Conservation (phyloP, 768 basidiomycete genomes). For the Lactarius psammicola region DNA sequence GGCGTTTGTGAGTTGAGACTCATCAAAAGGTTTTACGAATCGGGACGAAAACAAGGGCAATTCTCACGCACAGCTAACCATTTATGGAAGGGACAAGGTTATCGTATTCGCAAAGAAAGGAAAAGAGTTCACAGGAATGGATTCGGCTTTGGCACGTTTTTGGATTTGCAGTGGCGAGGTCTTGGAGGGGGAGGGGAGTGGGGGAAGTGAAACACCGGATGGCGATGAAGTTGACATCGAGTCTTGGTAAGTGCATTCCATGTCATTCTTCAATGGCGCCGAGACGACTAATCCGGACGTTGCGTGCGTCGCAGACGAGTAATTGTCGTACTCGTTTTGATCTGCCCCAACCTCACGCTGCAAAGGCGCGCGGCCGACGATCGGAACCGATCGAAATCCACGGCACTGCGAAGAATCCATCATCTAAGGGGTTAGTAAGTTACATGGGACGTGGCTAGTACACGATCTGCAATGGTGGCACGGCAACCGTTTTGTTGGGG, state of each 20-base stretch:
- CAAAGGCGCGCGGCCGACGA: conserved; percentile 18
- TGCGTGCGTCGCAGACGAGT: conserved; percentile 13
- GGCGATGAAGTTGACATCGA: not conserved
- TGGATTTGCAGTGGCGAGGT: not conserved
- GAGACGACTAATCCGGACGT: conserved; percentile 8
- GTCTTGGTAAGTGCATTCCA: conserved; percentile 13
- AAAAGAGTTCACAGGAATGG: not conserved
- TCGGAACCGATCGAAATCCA: conserved; percentile 20
- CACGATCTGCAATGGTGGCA: not conserved
- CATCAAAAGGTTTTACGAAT: not conserved
- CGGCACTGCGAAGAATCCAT: too few species aligned
- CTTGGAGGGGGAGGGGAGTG: not conserved
- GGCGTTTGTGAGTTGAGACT: not conserved
- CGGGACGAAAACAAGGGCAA: conserved; percentile 2
- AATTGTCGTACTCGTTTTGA: conserved; percentile 18
- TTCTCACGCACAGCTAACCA: conserved; percentile 2
- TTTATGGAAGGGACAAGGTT: not conserved
- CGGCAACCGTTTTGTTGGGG: not conserved
- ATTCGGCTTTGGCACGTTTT: not conserved
- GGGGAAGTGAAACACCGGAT: conserved; percentile 3
- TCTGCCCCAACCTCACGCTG: conserved; percentile 4
- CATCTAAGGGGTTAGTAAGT: not conserved
- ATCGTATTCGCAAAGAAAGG: not conserved
- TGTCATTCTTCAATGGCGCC: conserved; percentile 18
- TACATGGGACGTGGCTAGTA: not conserved